Evolutionary conservation across 331 rosid genomes (phyloP).

Genomic region (Quercus phellos): DNA sequence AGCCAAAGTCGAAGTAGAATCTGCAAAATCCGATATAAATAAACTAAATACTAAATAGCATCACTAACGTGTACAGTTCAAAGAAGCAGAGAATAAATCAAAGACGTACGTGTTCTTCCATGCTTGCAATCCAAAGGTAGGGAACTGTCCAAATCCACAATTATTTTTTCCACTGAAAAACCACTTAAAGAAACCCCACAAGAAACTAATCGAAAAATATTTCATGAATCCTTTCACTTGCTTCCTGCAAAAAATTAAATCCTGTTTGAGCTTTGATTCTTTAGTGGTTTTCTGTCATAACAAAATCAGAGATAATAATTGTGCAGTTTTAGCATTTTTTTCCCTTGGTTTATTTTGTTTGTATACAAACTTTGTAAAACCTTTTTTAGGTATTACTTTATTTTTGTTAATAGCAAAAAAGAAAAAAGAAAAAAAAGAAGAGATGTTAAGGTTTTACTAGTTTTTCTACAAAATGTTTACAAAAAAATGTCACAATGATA

Average conservation of each 20-base stretch:
- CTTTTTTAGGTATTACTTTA: too few relatives aligned
- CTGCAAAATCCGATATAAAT: conserved; percentile 32
- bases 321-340: too few relatives aligned
- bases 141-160: conserved; percentile 77
- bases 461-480: too few relatives aligned
- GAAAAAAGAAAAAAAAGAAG: too few relatives aligned
- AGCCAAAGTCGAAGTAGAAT: conserved; percentile 71
- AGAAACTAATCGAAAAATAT: conserved; percentile 66
- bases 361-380: too few relatives aligned
- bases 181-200: conserved; percentile 91
- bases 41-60: neutral
- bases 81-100: neutral
- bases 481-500: too few relatives aligned
- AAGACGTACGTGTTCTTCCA: conserved; percentile 70
- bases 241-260: conserved; percentile 41
- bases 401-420: too few relatives aligned
- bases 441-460: too few relatives aligned
- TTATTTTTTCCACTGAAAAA: conserved; percentile 63
- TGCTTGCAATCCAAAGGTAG: conserved; percentile 81
- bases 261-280: neutral
- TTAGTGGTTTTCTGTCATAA: too few relatives aligned
- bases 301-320: too few relatives aligned
- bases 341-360: too few relatives aligned
- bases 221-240: conserved; percentile 70
- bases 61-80: neutral